Percentiles rank a stretch among this genome's conserved stretches.
Evolutionary conservation across 2,329 filamentous ascomycete species (phyloP).

Genomic region (Diaporthe vexans): DNA sequence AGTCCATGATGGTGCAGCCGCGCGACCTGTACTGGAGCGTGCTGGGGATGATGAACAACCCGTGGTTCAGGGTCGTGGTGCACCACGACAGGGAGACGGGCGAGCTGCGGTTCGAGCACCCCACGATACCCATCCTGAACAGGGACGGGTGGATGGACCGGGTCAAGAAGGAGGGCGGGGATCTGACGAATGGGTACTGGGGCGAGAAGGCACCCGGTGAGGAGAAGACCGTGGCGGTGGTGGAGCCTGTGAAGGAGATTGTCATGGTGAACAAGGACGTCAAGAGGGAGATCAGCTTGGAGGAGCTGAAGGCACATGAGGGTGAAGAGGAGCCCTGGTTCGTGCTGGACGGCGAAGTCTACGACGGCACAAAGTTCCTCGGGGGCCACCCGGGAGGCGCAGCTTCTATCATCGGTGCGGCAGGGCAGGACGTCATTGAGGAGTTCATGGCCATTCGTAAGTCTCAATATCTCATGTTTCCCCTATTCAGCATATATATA

Average conservation of each 20-base stretch:
- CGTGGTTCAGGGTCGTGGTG: slow-evolving; percentile 89
- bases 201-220: slow-evolving; percentile 76
- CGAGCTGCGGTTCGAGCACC: slow-evolving; percentile 84
- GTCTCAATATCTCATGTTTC: slow-evolving; percentile 51
- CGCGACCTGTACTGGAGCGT: slow-evolving; percentile 97
- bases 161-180: slow-evolving; percentile 85
- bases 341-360: slow-evolving; percentile 88
- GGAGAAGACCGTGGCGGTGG: slow-evolving; percentile 53
- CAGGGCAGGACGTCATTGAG: slow-evolving; percentile 86
- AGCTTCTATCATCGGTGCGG: slow-evolving; percentile 84
- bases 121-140: slow-evolving; percentile 83
- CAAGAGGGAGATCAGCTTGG: slow-evolving; percentile 73
- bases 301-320: slow-evolving; percentile 79
- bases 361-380: slow-evolving; percentile 86
- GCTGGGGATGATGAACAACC: slow-evolving; percentile 98
- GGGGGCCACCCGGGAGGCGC: slow-evolving; percentile 89
- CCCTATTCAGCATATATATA: neutral
- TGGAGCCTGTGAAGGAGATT: slow-evolving; percentile 73
- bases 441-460: slow-evolving; percentile 94
- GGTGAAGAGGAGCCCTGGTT: slow-evolving; percentile 83
- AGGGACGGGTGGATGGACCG: slow-evolving; percentile 94
- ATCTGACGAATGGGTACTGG: slow-evolving; percentile 87
- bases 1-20: slow-evolving; percentile 87
- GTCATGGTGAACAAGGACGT: slow-evolving; percentile 82
- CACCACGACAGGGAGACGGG: slow-evolving; percentile 76